Evolutionary conservation across 208 protist species (phyloP), one percentile per base, ranked within the genome.

Genomic region (Zelonia costaricensis): DNA sequence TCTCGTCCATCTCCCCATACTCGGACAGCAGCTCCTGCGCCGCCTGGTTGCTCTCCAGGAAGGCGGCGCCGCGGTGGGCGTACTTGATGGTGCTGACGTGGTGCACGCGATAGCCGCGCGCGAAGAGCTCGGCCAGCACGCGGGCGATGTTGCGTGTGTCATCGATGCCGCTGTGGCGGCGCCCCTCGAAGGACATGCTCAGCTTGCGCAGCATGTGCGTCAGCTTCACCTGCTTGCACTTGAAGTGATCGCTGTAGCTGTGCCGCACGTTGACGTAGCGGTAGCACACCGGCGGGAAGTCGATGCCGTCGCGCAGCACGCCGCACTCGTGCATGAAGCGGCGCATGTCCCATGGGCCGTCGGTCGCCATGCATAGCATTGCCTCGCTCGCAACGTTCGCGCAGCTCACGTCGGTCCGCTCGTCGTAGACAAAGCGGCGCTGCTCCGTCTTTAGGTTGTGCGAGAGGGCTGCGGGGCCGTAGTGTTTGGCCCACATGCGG

Each of bases 321-420:
- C 77, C 78, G 77, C 88, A 94, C 61, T 91, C 78, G 58, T 86
- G 71, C 88, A 95, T 93, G 62, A 97, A 95, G 48, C 83, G 79
- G 4, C 89, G 85, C 88, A 97, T 93, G 64, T 97, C 92, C 89
- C 89, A 94, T 52, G 86, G 89, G 0, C 92, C 89, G 58, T 97
- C 89, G 0, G 92, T 97, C 10, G 76, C 87, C 52, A 97, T 76
- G 64, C 85, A 92, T 4, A 94, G 48, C 84, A 84, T 91, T 55
- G 71, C 62, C 71, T 93, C 91, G 35, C 71, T 67, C 10, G 36
- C 23, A 6, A 48, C 40, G 18, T 65, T 66, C 27, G 40, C 54
- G 55, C 22, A 62, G 1, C 42, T 52, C 49, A 27, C 60, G 12
- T 60, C 45, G n/a, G 69, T 82, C 56, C 74, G 49, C 0, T 74